A percentile compares a stretch with the other conserved stretches of the same genome.
phyloP scores from a whole-genome alignment of 1,284 basidiomycete genomes.

The Irpex sp. region DNA sequence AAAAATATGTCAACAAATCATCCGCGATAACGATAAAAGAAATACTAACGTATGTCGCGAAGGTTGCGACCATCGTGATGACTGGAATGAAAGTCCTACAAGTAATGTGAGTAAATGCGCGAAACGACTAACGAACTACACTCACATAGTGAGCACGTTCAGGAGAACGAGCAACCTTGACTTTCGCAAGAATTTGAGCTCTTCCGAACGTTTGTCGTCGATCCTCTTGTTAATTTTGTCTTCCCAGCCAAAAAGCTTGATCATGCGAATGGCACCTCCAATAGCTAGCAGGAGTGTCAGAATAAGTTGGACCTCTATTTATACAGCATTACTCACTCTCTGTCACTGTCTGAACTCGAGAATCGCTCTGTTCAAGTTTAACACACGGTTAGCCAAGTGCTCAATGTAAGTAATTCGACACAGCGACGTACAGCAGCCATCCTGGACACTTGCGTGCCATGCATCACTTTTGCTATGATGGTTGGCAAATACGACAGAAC shows the following conservation, averaged over 20 bases:
- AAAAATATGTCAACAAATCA: neutral
- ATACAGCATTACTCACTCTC: constrained; percentile 27
- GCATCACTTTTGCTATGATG: constrained; percentile 27
- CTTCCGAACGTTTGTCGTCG: constrained; percentile 46
- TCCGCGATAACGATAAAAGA: no score
- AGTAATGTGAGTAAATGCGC: constrained; percentile 5
- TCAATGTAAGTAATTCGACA: neutral
- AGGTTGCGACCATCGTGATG: constrained; percentile 65
- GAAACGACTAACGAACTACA: neutral
- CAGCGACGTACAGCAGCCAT: constrained; percentile 23
- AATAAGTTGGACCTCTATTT: no score
- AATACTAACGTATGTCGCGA: constrained; percentile 45
- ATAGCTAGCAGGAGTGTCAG: constrained; percentile 13
- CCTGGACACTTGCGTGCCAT: constrained; percentile 27
- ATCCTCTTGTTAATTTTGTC: constrained; percentile 39
- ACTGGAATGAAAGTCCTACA: constrained; percentile 54
- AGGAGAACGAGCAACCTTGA: constrained; percentile 34
- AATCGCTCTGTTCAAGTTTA: constrained; percentile 33
- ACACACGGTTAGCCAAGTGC: neutral
- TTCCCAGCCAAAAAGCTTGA: constrained; percentile 66
- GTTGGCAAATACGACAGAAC: constrained; percentile 51
- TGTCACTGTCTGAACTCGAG: constrained; percentile 44
- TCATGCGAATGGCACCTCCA: constrained; percentile 42
- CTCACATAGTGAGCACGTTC: neutral
- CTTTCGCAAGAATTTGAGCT: constrained; percentile 45